Percentiles rank a stretch among this genome's conserved stretches.
phyloP scores from a whole-genome alignment of 805 yeast genomes.

The Tetrapisispora phaffii region DNA sequence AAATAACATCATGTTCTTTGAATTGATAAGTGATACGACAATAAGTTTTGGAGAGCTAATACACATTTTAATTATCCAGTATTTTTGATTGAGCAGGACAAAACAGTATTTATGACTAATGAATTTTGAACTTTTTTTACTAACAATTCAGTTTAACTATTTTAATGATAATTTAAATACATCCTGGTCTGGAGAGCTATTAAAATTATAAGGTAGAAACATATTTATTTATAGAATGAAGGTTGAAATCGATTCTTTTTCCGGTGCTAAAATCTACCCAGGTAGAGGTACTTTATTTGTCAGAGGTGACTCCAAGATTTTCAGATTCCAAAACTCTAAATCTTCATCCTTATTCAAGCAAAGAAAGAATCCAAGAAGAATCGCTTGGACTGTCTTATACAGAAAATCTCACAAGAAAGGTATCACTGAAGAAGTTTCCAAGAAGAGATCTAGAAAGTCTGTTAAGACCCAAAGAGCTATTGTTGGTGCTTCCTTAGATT shows the following conservation, averaged over 20 bases:
- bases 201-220: neutral
- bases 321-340: conserved; percentile 98
- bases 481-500: conserved; percentile 98
- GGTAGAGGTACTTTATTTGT: conserved; percentile 99
- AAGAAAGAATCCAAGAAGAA: conserved; percentile 99
- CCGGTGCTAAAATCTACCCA: conserved; percentile 99
- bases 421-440: conserved; percentile 94
- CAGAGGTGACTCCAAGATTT: conserved; percentile 99
- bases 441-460: conserved; percentile 94
- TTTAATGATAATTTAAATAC: neutral
- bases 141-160: neutral
- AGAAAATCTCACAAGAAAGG: conserved; percentile 99
- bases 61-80: no score
- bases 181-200: neutral
- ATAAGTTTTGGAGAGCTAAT: no score
- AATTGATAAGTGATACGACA: no score
- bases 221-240: conserved; percentile 46
- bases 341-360: conserved; percentile 96
- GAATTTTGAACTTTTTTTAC: neutral
- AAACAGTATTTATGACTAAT: no score
- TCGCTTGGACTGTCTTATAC: conserved; percentile 98
- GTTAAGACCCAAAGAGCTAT: conserved; percentile 98
- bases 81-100: no score
- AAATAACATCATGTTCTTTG: no score
- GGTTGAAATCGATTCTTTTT: conserved; percentile 99